Base-by-base conservation (phyloP, 306 rosid genomes). In the Prunus armeniaca region DNA sequence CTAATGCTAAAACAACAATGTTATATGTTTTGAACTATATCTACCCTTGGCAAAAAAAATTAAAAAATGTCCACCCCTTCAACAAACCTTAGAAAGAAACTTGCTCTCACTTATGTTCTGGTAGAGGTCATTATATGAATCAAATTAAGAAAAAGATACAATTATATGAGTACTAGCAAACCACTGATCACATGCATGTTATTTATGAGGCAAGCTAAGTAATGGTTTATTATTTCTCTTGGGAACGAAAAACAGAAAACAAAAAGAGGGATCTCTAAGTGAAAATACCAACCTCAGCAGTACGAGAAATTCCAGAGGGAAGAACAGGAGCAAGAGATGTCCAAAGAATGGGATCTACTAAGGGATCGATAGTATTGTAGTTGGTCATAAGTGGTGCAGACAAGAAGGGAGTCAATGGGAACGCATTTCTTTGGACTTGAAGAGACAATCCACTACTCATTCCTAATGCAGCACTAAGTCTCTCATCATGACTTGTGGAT, bases 301-400 rank as follows among this genome's bases (percentile, higher is more conserved):
- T 41, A 65, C 91, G 91, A 81, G 93, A 67, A 83, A 86, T 84
- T 63, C 87, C 92, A 13, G 90, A 72, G 54, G 97, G 93, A 84
- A 91, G 90, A 69, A 86, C 87, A 18, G 99, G 96, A 74, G 81
- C 90, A 75, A 92, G 91, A 76, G 99, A 87, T 6, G 99, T 84
- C 98, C 98, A 96, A 34, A 88, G 90, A 84, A 78, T 88, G 70
- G 99, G 98, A 78, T 92, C 97, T 65, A 78, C 91, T 63, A 95
- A 74, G 38, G 92, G 97, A 86, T 95, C 98, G 7, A 87, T 91
- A 57, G 84, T 63, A 76, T 80, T 91, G 87, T 91, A 96, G 79
- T 81, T 84, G 64, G 97, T 93, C 88, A 96, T 76, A 63, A 87
- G 92, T 0, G 99, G 99, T 2, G 98, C 94, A 63, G 98, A 88